Evolutionary conservation across 306 rosid species (phyloP), one percentile per base, ranked within the genome.

Genomic region (Fragaria vesca): DNA sequence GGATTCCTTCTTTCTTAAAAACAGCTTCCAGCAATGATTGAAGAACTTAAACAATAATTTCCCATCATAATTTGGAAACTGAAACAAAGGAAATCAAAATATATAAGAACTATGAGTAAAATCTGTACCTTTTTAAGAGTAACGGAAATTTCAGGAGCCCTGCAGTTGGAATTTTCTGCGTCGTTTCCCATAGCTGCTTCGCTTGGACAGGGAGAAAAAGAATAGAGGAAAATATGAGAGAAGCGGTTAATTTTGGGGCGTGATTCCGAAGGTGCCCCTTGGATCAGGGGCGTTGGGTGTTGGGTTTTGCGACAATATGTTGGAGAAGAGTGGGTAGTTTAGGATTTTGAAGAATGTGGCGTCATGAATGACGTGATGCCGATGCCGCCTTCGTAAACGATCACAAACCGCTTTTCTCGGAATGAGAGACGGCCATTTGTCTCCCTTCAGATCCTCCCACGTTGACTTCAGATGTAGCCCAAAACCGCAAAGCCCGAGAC

Each of bases 181-280:
- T 74, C n/a, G 62, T 60, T 73, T 57, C 8, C 13, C 61, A 46
- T 46, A 24, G 34, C 16, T 28, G 60, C 15, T 45, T 30, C 32
- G 12, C 20, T 18, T 18, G 60, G 71, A 48, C 36, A 21, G 17
- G 6, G 17, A 5, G 28, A 74, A 73, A 66, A 66, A 2, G 32
- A 68, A 10, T 40, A 12, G 30, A 26, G 67, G 21, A 60, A 73
- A 75, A 45, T 28, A 46, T 3, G 32, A 75, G 30, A 18, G n/a
- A 45, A 46, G 78, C 78, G 61, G 71, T 75, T 75, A 30, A 16
- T 75, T 74, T 74, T 42, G 34, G n/a, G 13, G 17, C 2, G 47
- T 45, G 13, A 46, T 24, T 8, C 71, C 78, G 5, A 75, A 75
- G 45, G 5, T 62, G 10, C n/a, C 78, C 78, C 20, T 28, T 3